Base-by-base conservation (phyloP, 257 asterid genomes). In the Capsicum baccatum region DNA sequence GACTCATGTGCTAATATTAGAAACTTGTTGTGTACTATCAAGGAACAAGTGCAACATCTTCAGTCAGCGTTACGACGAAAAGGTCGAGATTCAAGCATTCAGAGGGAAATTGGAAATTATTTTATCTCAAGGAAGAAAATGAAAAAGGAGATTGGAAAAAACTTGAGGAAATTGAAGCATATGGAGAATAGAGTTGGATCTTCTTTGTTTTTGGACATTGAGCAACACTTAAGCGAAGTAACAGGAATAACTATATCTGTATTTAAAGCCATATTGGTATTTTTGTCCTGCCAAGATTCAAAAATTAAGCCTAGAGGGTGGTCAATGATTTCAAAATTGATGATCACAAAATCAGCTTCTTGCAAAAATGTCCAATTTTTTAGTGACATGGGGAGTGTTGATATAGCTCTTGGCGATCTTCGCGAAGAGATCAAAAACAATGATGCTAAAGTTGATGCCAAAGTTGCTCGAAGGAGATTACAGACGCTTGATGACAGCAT, bases 51-150 rank as follows among this genome's bases (percentile, higher is more conserved):
- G 1, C 94, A 84, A 57, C 84, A 84, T 37, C 94, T 94, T 33
- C 95, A 95, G 81, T 95, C 99, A 6, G 91, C 97, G 0, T 42
- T 95, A 12, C 83, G 97, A 8, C 89, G 98, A 21, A 95, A 91
- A 87, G 91, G 92, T 13, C 88, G 83, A 1, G 90, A 88, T 68
- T 81, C 92, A 35, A 70, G 85, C 86, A 76, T 88, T 33, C 92
- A 85, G 10, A 74, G 58, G 15, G 93, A 89, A 8, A 42, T 93
- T 6, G 74, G 47, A 7, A 63, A 91, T 2, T 95, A 90, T 81
- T 52, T 88, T 10, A 47, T 47, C 87, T 78, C 76, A 19, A 88
- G 94, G 70, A 93, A 91, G 90, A 88, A 88, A 89, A 83, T 85
- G 89, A 92, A 86, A 85, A 92, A 92, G 17, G 89, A 88, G 47